Base-by-base conservation (phyloP, 208 protist species). In the Endotrypanum monterogeii region DNA sequence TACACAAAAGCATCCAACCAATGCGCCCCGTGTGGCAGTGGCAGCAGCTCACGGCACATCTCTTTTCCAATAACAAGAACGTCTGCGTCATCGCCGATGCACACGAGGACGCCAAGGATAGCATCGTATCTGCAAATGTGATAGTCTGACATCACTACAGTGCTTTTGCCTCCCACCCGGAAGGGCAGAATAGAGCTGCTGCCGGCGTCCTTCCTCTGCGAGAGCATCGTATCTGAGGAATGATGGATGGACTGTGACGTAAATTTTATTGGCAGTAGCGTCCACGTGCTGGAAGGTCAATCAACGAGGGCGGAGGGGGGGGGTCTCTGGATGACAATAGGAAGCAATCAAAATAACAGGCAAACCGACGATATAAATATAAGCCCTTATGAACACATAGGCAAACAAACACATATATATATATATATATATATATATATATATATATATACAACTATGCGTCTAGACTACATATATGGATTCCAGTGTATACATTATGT, bases 111-210 rank as follows among this genome's bases (percentile, higher is more conserved):
- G 72, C 83, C 84, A 25, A 92, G 79, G 62, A 96, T 77, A 35
- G 91, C 82, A 67, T 96, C 91, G 71, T 92, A 90, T 54, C 74
- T 82, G 73, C 86, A 92, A 14, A 96, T 73, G 78, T 96, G 91
- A 75, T 93, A 96, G 83, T 92, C 88, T 0, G 88, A 88, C 88
- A 89, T 88, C 25, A 92, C 88, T 16, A 87, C 78, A 16, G 88
- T 87, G 77, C 83, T 88, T 74, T 88, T 85, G 52, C 80, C 75
- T 18, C 74, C 74, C 28, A 90, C 44, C 35, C 78, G 79, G 70
- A 90, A 90, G 61, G 80, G 79, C 44, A 74, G 68, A 12, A 74
- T 46, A 25, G 28, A 65, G 28, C 71, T 70, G 51, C 39, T 46
- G 20, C 25, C 25, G 0, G 55, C 54, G 37, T 37, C 37, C 20